Conservation (phyloP, 1,284 basidiomycete genomes). For the Ustilago cynodontis region DNA sequence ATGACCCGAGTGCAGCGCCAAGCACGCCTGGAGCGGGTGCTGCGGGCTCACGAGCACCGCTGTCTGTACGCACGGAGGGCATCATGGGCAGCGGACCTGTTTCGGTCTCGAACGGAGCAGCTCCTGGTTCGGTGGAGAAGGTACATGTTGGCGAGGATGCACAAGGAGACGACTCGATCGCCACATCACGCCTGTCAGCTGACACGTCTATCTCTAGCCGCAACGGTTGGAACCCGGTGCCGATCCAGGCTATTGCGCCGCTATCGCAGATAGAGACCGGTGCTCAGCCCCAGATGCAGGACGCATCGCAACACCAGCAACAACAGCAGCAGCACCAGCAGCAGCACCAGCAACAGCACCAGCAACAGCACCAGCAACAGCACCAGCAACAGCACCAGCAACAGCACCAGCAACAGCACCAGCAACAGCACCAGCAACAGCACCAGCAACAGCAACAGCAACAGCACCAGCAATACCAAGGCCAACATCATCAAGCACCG, state of each 20-base stretch:
- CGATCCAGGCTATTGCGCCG: conserved; percentile 28
- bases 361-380: conserved; percentile 2
- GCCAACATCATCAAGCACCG: conserved; percentile 9
- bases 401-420: neutral
- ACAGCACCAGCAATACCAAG: conserved; percentile 9
- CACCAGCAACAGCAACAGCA: conserved; percentile 12
- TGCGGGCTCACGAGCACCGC: conserved; percentile 14
- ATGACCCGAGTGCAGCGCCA: conserved; percentile 4
- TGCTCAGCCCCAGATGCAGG: neutral
- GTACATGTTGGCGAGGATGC: conserved; percentile 1
- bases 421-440: neutral
- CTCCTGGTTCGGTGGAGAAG: conserved; percentile 1
- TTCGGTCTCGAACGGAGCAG: conserved; percentile 7
- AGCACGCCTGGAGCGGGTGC: neutral
- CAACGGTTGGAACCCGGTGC: conserved; percentile 33
- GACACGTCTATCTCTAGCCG: conserved; percentile 34
- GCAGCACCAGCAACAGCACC: conserved; percentile 6
- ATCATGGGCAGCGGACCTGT: conserved; percentile 15
- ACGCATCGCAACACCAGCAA: conserved; percentile 2
- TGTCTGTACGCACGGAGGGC: conserved; percentile 34
- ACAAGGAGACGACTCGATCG: conserved; percentile 24
- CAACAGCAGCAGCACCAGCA: neutral
- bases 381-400: conserved; percentile 18
- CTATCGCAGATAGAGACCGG: conserved; percentile 14
- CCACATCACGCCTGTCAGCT: conserved; percentile 22